These are phyloP conservation scores for Ceratocystis smalleyi DNA, from an alignment of 2,329 filamentous ascomycete species.

Conservation along the genomic window DNA sequence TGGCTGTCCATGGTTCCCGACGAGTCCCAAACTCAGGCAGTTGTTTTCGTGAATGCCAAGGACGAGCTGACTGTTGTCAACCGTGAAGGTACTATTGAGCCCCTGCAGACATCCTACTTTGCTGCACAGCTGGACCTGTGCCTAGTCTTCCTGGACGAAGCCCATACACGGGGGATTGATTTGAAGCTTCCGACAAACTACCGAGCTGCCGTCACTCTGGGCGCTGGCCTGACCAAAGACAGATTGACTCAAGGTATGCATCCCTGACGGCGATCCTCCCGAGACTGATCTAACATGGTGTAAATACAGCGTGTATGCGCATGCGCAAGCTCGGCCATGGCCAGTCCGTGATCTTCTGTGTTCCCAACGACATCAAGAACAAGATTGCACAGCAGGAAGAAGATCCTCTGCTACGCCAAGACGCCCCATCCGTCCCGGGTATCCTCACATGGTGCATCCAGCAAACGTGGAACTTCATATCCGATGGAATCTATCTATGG, in stretches of 20 bases:
- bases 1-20: conserved; percentile 33
- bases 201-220: conserved; percentile 52
- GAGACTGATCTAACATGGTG: not conserved
- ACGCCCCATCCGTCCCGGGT: conserved; percentile 33
- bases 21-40: conserved; percentile 20
- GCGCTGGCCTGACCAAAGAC: conserved; percentile 51
- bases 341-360: conserved; percentile 47
- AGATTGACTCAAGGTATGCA: conserved; percentile 47
- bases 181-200: conserved; percentile 43
- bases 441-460: conserved; percentile 44
- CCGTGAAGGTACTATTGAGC: conserved; percentile 30
- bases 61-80: conserved; percentile 42
- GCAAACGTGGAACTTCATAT: conserved; percentile 38
- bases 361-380: conserved; percentile 41
- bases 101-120: conserved; percentile 44
- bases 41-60: not conserved
- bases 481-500: conserved; percentile 42
- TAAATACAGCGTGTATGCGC: conserved; percentile 46
- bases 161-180: conserved; percentile 56
- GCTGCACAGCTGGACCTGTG: conserved; percentile 40
- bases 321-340: conserved; percentile 53
- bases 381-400: conserved; percentile 30
- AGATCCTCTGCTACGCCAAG: not conserved
- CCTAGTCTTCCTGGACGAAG: conserved; percentile 53
- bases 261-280: not conserved